phyloP scores from a whole-genome alignment of 2,329 filamentous ascomycete species.

The Aspergillus quadricinctus region DNA sequence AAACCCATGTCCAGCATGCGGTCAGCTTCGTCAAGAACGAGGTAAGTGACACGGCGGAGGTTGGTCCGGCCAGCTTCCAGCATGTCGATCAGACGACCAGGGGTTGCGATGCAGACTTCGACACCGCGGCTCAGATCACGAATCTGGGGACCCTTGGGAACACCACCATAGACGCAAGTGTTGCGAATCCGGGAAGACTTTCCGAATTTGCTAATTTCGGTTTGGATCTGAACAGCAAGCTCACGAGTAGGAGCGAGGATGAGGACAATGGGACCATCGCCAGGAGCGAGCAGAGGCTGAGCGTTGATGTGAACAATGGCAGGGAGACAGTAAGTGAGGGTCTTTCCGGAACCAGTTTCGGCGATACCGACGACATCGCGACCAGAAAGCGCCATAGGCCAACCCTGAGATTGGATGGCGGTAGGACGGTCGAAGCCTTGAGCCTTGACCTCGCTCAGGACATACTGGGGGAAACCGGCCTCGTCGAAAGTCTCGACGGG shows the following conservation, averaged over 20 bases:
- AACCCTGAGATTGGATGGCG: conserved; percentile 95
- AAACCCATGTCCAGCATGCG: conserved; percentile 99
- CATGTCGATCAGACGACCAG: conserved; percentile 97
- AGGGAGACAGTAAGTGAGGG: conserved; percentile 93
- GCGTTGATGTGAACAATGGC: conserved; percentile 99
- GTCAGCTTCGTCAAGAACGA: conserved; percentile 97
- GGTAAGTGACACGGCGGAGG: conserved; percentile 93
- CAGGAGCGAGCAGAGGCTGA: conserved; percentile 89
- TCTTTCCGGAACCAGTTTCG: conserved; percentile 99
- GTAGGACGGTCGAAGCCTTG: conserved; percentile 93
- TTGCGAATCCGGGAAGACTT: conserved; percentile 97
- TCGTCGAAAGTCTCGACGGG: conserved; percentile 97
- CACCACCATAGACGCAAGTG: conserved; percentile 98
- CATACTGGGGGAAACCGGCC: conserved; percentile 92
- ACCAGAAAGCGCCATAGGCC: conserved; percentile 98
- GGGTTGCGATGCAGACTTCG: conserved; percentile 97
- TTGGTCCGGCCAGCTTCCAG: conserved; percentile 97
- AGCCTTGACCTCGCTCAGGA: conserved; percentile 97
- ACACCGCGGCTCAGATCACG: conserved; percentile 91
- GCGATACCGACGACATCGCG: conserved; percentile 98
- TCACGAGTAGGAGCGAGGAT: conserved; percentile 96
- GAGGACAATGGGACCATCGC: conserved; percentile 93
- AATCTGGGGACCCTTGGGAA: conserved; percentile 95
- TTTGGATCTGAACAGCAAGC: conserved; percentile 95
- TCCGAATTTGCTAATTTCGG: conserved; percentile 98